Conservation (phyloP, 2,329 filamentous ascomycete species). For the Hymenoscyphus scutula region DNA sequence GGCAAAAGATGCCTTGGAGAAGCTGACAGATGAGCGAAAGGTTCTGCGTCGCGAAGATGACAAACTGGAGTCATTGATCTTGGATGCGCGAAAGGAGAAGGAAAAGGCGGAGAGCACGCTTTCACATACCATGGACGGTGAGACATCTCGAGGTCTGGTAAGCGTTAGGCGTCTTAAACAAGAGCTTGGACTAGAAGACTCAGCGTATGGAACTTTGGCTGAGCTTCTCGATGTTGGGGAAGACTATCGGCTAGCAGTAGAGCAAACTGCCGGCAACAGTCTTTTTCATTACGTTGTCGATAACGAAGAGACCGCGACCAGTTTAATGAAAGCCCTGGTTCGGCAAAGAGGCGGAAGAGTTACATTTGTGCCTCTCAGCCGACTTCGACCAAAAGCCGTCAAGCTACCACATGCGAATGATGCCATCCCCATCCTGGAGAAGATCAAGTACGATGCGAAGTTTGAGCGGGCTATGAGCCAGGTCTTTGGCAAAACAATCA, state of each 20-base stretch:
- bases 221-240: constrained; percentile 89
- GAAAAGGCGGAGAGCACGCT: constrained; percentile 75
- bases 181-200: constrained; percentile 76
- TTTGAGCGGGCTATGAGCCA: constrained; percentile 89
- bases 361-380: constrained; percentile 91
- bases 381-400: constrained; percentile 66
- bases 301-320: constrained; percentile 80
- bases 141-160: constrained; percentile 82
- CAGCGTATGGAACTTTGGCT: constrained; percentile 86
- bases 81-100: constrained; percentile 72
- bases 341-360: constrained; percentile 79
- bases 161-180: constrained; percentile 80
- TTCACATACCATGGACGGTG: constrained; percentile 83
- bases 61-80: constrained; percentile 74
- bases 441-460: constrained; percentile 72
- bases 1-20: constrained; percentile 76
- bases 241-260: constrained; percentile 81
- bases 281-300: constrained; percentile 97
- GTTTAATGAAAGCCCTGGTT: constrained; percentile 75
- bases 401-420: constrained; percentile 85
- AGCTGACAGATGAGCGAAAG: constrained; percentile 81
- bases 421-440: constrained; percentile 81
- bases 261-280: constrained; percentile 88
- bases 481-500: constrained; percentile 92
- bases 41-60: constrained; percentile 86